A percentile compares a stretch with the other conserved stretches of the same genome.
phyloP scores from a whole-genome alignment of 2,329 filamentous ascomycete genomes.

The Colletotrichum phormii region DNA sequence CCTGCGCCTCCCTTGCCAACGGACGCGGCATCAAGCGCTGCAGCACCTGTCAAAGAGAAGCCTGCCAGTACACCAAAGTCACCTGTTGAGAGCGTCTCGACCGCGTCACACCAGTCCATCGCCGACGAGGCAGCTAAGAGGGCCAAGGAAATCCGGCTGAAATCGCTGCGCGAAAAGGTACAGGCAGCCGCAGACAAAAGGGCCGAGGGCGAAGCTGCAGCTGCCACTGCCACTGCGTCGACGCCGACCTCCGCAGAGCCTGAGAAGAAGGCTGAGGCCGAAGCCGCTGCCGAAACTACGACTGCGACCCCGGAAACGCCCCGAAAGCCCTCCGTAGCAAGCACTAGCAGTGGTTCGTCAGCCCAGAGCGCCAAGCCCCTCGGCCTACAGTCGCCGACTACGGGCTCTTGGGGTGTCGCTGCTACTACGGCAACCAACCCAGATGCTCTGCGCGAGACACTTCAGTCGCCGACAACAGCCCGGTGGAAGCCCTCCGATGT shows the following conservation, averaged over 20 bases:
- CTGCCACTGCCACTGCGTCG: constrained; percentile 17
- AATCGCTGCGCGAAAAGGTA: constrained; percentile 66
- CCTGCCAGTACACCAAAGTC: constrained; percentile 40
- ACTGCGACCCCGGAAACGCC: constrained; percentile 19
- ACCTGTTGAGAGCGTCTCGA: constrained; percentile 42
- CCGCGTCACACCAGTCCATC: constrained; percentile 63
- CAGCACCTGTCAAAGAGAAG: constrained; percentile 37
- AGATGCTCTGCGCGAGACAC: constrained; percentile 43
- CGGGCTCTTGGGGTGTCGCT: constrained; percentile 53
- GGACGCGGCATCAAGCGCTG: constrained; percentile 21
- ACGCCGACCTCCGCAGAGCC: constrained; percentile 2
- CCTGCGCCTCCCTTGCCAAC: constrained; percentile 46
- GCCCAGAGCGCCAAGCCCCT: constrained; percentile 36
- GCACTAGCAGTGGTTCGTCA: constrained; percentile 3
- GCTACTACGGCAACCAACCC: constrained; percentile 36
- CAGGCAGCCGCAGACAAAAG: constrained; percentile 40
- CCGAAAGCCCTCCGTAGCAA: constrained; percentile 27
- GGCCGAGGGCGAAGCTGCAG: constrained; percentile 15
- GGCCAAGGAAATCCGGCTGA: constrained; percentile 69
- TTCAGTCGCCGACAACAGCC: constrained; percentile 57
- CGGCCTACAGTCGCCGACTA: constrained; percentile 59
- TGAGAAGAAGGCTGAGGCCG: constrained; percentile 26
- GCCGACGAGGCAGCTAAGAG: constrained; percentile 75
- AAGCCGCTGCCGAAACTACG: not conserved
- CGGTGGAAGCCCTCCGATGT: constrained; percentile 52